Evolutionary conservation across 2,329 filamentous ascomycete genomes (phyloP).

Genomic region (Thelonectria rubi): DNA sequence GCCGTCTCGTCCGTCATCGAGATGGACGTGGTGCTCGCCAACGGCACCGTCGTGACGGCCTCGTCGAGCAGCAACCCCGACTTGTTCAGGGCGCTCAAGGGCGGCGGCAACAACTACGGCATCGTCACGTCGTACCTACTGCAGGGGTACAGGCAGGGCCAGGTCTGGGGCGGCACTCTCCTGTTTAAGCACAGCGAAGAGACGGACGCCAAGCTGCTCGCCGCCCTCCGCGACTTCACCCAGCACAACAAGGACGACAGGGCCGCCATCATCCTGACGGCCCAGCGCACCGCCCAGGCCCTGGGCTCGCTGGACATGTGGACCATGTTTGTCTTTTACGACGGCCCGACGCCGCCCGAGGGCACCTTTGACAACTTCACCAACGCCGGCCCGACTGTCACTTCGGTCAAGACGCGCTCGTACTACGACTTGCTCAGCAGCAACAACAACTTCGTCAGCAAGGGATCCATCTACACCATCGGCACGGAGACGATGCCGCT

Average conservation of each 20-base stretch:
- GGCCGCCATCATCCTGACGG: conserved; percentile 67
- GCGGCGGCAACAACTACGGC: conserved; percentile 66
- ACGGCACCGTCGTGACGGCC: conserved; percentile 58
- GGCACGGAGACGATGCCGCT: conserved; percentile 51
- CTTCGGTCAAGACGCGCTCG: conserved; percentile 58
- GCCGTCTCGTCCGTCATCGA: conserved; percentile 59
- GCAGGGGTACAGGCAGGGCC: conserved; percentile 51
- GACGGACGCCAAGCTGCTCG: conserved; percentile 50
- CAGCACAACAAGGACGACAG: conserved; percentile 67
- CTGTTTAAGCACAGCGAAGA: conserved; percentile 47
- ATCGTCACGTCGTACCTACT: conserved; percentile 57
- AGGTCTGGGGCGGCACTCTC: conserved; percentile 56
- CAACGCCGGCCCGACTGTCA: conserved; percentile 46
- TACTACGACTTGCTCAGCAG: conserved; percentile 54
- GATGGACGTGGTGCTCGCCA: conserved; percentile 62
- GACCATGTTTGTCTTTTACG: conserved; percentile 71
- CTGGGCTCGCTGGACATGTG: conserved; percentile 58
- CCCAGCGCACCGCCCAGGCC: conserved; percentile 46
- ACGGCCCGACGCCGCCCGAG: conserved; percentile 61
- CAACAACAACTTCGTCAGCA: conserved; percentile 39
- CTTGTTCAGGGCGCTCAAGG: conserved; percentile 62
- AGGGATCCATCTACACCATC: conserved; percentile 44
- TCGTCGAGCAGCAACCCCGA: conserved; percentile 54
- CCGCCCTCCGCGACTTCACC: conserved; percentile 63
- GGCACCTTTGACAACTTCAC: conserved; percentile 65